A percentile compares a stretch with the other conserved stretches of the same genome.
phyloP scores from a whole-genome alignment of 257 asterid genomes.

The Plantago ovata region DNA sequence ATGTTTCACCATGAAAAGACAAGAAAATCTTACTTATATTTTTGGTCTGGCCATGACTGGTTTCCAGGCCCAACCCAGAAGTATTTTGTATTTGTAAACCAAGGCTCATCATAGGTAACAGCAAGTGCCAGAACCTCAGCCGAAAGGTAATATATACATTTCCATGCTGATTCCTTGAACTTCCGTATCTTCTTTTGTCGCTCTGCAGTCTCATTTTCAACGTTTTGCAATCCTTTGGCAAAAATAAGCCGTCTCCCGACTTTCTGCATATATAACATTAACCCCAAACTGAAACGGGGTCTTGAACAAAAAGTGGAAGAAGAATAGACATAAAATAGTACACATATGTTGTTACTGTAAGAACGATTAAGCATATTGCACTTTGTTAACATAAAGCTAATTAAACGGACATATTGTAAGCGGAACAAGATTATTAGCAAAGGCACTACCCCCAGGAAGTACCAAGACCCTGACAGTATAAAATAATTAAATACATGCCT shows the following conservation, averaged over 20 bases:
- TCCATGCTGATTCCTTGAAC: conserved; percentile 99
- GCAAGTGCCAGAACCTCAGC: conserved; percentile 77
- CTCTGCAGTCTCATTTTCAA: conserved; percentile 44
- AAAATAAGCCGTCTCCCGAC: conserved; percentile 64
- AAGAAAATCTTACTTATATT: conserved; percentile 61
- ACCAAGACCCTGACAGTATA: too few species aligned
- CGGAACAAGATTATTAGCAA: too few species aligned
- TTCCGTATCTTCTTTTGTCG: conserved; percentile 65
- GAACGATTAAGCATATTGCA: not conserved
- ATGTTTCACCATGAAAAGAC: conserved; percentile 2
- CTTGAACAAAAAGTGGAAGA: conserved; percentile 8
- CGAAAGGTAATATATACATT: conserved; percentile 79
- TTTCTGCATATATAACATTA: conserved; percentile 50
- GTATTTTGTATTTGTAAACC: conserved; percentile 69
- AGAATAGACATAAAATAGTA: not conserved
- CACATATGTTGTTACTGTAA: not conserved
- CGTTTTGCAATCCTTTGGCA: conserved; percentile 53
- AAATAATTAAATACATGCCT: too few species aligned
- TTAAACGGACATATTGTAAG: too few species aligned
- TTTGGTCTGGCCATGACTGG: conserved; percentile 85
- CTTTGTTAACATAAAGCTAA: not conserved
- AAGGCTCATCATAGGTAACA: conserved; percentile 86
- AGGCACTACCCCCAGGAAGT: too few species aligned
- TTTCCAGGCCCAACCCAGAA: conserved; percentile 92
- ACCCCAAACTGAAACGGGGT: conserved; percentile 23